These are phyloP conservation scores for Raffaelea arxii DNA, from an alignment of 2,329 filamentous ascomycete genomes.

Conservation along the genomic window DNA sequence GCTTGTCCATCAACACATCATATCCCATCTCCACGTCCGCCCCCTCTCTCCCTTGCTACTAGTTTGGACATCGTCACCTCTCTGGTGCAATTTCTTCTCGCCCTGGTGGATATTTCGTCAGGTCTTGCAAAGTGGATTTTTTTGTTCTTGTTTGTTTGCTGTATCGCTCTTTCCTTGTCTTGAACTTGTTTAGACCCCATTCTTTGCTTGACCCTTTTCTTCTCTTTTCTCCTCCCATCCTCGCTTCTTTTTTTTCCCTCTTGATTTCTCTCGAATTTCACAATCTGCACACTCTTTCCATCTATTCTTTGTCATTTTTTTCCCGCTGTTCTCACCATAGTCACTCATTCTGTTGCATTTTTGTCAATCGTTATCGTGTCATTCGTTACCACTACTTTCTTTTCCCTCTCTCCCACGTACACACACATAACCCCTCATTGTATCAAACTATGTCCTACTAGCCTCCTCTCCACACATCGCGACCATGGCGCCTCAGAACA, in stretches of 20 bases:
- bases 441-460: constrained; percentile 6
- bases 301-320: too few species aligned
- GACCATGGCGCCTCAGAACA: constrained; percentile 16
- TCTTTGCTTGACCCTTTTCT: background rate
- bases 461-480: background rate
- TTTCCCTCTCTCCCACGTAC: background rate
- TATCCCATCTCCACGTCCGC: background rate
- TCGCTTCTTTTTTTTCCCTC: background rate
- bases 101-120: background rate
- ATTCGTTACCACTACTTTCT: background rate
- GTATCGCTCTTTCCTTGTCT: background rate
- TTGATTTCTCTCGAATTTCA: background rate
- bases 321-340: background rate
- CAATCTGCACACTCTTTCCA: too few species aligned
- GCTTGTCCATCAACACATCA: background rate
- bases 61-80: background rate
- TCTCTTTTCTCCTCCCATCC: background rate
- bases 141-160: background rate
- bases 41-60: background rate
- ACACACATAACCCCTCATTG: background rate
- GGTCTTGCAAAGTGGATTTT: background rate
- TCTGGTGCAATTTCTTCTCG: background rate
- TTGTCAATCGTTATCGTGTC: background rate
- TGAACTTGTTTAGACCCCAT: background rate
- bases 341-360: background rate